A percentile compares a stretch with the other conserved stretches of the same genome.
phyloP scores from a whole-genome alignment of 1,139 yeast genomes.

The Suhomyces guaymorum region DNA sequence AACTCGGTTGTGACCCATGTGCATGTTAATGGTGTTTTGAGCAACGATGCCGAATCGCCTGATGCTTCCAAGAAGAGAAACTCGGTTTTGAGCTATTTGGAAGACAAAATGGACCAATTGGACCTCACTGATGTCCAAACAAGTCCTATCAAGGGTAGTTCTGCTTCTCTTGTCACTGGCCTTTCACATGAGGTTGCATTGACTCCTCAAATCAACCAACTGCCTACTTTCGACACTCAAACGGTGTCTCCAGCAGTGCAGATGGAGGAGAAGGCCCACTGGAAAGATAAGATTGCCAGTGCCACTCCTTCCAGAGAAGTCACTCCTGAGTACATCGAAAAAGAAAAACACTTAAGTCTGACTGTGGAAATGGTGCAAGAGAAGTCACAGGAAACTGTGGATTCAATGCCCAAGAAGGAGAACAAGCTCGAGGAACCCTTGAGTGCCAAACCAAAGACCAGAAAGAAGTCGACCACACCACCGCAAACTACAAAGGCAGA shows the following conservation, averaged over 20 bases:
- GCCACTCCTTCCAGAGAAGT: conserved; percentile 5
- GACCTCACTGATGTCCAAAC: conserved; percentile 35
- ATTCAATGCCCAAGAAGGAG: conserved; percentile 3
- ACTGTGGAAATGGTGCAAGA: conserved; percentile 8
- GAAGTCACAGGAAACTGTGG: conserved; percentile 11
- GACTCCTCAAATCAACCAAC: conserved; percentile 35
- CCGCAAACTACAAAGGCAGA: conserved; percentile 1
- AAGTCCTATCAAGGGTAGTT: conserved; percentile 22
- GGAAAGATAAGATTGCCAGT: conserved; percentile 9
- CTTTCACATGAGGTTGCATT: conserved; percentile 15
- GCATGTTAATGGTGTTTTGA: conserved; percentile 50
- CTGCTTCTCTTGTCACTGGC: conserved; percentile 11
- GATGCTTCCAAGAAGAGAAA: conserved; percentile 37
- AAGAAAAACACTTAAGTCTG: conserved; percentile 6
- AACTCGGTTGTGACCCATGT: conserved; percentile 48
- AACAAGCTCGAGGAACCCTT: conserved; percentile 10
- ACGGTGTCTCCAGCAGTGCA: conserved; percentile 17
- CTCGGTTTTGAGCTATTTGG: conserved; percentile 47
- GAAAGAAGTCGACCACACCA: conserved; percentile 7
- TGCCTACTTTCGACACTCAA: conserved; percentile 29
- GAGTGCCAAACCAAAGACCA: conserved; percentile 6
- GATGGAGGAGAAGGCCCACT: conserved; percentile 9
- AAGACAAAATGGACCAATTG: conserved; percentile 47
- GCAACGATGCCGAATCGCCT: conserved; percentile 31
- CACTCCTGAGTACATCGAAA: conserved; percentile 5